Base-by-base conservation (phyloP, 805 yeast genomes). In the Torulaspora indica region DNA sequence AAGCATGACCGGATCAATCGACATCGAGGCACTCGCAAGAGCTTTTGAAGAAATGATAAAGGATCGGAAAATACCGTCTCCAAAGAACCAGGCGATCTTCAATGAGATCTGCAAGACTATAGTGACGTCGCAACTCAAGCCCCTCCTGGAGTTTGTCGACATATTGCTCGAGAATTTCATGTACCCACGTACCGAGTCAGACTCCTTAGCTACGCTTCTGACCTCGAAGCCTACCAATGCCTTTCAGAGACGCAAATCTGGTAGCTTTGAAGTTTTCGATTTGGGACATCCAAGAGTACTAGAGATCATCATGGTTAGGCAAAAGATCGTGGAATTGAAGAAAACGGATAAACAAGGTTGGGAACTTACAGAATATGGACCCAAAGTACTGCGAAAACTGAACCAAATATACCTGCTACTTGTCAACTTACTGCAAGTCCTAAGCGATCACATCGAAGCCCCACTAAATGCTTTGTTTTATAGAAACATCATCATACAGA, bases 71-170 rank as follows among this genome's bases (percentile, higher is more conserved):
- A 34, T 27, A 31, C 43, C 46, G 20, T 45, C 48, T 24, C 42
- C 40, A 1, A 48, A 48, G 20, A 48, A 48, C 28, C 48, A 42
- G 20, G 30, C 29, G 34, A 29, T 48, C 12, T 31, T 49, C 14
- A 45, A 44, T 13, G 33, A 42, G 7, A 38, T 45, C 20, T 49
- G 51, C 34, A 38, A 47, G 20, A 56, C 54, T 17, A 33, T 57
- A 24, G 41, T 52, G 3, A n/a, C 46, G 8, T 57, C 63, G 1
- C 37, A 58, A 12, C 44, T 42, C 9, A 49, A 46, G 24, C 61
- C 66, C 3, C 36, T 54, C 8, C 27, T 49, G n/a, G 64, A 61
- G 35, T 58, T 57, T 35, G 49, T 52, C 14, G 63, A 61, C 33
- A 48, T 50, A 8, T 27, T 61, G 22, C 43, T 59, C 7, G 66